These are phyloP conservation scores for Rhizopogon rudus DNA, from an alignment of 768 basidiomycete genomes.

Conservation along the genomic window DNA sequence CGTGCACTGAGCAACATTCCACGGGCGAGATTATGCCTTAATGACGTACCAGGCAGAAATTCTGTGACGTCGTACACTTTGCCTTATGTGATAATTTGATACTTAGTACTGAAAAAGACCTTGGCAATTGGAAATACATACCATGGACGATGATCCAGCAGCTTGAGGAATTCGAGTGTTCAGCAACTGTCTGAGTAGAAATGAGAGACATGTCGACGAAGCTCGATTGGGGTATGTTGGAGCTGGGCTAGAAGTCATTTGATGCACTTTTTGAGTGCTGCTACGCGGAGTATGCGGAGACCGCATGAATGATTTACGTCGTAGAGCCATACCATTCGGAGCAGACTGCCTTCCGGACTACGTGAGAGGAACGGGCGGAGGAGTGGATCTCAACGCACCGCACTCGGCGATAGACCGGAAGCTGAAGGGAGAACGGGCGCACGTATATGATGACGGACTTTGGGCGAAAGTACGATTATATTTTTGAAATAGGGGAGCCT, in stretches of 20 bases:
- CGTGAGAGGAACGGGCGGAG: not conserved
- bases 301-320: constrained; percentile 2
- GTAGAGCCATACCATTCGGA: not conserved
- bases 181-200: constrained; percentile 30
- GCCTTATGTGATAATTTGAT: constrained; percentile 32
- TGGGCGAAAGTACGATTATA: constrained; percentile 7
- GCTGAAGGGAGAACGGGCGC: not conserved
- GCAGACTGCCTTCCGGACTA: constrained; percentile 4
- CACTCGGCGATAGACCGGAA: constrained; percentile 18
- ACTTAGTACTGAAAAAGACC: not conserved
- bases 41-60: constrained; percentile 59
- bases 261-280: constrained; percentile 9
- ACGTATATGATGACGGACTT: constrained; percentile 3
- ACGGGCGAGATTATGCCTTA: not conserved
- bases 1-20: not conserved
- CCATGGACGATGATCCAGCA: constrained; percentile 88
- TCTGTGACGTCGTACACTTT: constrained; percentile 79
- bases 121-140: constrained; percentile 20
- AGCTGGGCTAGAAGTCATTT: not conserved
- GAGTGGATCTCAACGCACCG: not conserved
- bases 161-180: constrained; percentile 53
- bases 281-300: constrained; percentile 12
- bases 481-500: not conserved
- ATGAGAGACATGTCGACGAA: constrained; percentile 13
- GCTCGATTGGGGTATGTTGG: not conserved